Conservation (phyloP, 768 basidiomycete genomes). For the Phaeotremella skinneri region DNA sequence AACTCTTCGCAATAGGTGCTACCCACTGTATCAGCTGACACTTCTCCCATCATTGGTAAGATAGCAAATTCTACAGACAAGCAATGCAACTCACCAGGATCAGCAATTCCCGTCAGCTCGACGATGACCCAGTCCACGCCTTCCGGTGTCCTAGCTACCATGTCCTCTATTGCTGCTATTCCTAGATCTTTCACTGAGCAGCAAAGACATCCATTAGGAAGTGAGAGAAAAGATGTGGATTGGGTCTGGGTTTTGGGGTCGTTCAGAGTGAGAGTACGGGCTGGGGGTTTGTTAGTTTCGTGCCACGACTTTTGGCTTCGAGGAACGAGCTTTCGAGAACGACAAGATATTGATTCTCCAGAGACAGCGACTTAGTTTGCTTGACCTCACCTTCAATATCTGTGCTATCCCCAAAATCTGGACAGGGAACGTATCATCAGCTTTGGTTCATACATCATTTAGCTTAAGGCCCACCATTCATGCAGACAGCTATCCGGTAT, state of each 20-base stretch:
- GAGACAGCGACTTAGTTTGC: background rate
- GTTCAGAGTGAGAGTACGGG: conserved; percentile 79
- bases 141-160: conserved; percentile 50
- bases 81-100: conserved; percentile 65
- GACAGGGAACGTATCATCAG: conserved; percentile 5
- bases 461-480: conserved; percentile 66
- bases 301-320: background rate
- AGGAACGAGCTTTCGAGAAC: background rate
- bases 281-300: conserved; percentile 53
- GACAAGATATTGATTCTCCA: background rate
- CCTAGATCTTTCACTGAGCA: conserved; percentile 96
- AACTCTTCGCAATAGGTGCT: conserved; percentile 50
- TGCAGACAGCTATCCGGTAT: conserved; percentile 92
- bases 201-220: conserved; percentile 96
- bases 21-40: background rate
- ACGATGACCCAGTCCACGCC: conserved; percentile 84
- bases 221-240: conserved; percentile 71
- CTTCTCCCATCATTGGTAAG: background rate
- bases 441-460: background rate
- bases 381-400: conserved; percentile 78
- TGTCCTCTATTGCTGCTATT: conserved; percentile 85
- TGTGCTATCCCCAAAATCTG: conserved; percentile 84
- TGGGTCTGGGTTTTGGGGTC: conserved; percentile 62
- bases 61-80: background rate
- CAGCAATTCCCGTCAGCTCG: conserved; percentile 93